Conservation (phyloP, 2,329 filamentous ascomycete species). For the Lecanoromycetidae sp. region DNA sequence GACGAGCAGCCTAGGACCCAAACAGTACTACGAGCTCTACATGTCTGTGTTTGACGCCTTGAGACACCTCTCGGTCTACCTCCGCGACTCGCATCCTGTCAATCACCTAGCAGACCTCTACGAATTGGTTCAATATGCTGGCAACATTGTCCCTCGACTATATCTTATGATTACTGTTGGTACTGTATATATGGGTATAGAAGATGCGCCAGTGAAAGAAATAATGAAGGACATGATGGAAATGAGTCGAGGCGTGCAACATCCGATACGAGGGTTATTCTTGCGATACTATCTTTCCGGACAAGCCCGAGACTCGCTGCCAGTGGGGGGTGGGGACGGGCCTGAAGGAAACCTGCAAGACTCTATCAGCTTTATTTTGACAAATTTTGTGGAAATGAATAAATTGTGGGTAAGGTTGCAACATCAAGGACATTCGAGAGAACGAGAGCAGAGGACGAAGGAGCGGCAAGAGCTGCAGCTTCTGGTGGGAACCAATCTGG, state of each 20-base stretch:
- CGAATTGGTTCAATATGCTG: constrained; percentile 94
- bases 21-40: constrained; percentile 99
- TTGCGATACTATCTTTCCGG: constrained; percentile 92
- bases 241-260: constrained; percentile 96
- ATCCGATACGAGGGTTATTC: constrained; percentile 90
- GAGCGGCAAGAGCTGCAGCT: constrained; percentile 92
- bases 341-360: constrained; percentile 93
- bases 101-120: constrained; percentile 97
- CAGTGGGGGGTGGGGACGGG: constrained; percentile 69
- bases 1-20: constrained; percentile 92
- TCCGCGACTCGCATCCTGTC: constrained; percentile 92
- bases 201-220: constrained; percentile 96
- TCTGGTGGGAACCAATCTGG: constrained; percentile 90
- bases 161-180: constrained; percentile 99
- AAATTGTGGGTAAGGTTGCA: constrained; percentile 97
- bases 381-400: constrained; percentile 99
- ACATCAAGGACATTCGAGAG: constrained; percentile 91
- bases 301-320: constrained; percentile 81
- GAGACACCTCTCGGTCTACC: constrained; percentile 88
- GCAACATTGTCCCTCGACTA: constrained; percentile 89
- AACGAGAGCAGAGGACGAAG: constrained; percentile 83
- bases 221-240: constrained; percentile 99
- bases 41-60: constrained; percentile 98
- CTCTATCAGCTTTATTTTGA: constrained; percentile 94
- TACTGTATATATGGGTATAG: constrained; percentile 97